phyloP scores from a whole-genome alignment of 768 basidiomycete species.

The Saitozyma sp. region DNA sequence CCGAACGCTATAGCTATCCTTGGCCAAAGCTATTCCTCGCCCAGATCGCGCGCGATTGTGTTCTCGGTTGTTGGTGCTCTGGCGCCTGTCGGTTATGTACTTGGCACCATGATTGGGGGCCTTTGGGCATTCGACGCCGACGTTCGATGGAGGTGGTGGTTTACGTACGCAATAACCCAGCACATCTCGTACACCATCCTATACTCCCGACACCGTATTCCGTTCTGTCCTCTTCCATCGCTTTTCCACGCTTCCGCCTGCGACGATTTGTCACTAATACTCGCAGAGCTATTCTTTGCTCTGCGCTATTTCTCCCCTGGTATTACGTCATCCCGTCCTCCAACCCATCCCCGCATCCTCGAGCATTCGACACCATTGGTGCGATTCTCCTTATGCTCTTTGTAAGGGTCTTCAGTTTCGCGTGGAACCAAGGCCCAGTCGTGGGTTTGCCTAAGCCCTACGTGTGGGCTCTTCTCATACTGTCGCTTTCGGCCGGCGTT shows the following conservation, averaged over 20 bases:
- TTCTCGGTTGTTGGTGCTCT: constrained; percentile 33
- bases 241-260: too few species aligned
- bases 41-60: constrained; percentile 19
- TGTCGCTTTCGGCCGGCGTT: constrained; percentile 12
- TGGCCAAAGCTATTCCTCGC: constrained; percentile 32
- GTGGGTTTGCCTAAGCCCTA: constrained; percentile 34
- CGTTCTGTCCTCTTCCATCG: too few species aligned
- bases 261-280: too few species aligned
- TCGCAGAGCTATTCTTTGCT: constrained; percentile 22
- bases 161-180: too few species aligned
- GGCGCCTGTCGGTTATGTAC: constrained; percentile 32
- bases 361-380: constrained; percentile 28
- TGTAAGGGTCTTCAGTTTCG: constrained; percentile 39
- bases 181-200: too few species aligned
- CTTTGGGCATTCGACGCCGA: constrained; percentile 21
- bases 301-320: constrained; percentile 17
- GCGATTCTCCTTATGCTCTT: constrained; percentile 22
- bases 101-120: constrained; percentile 25
- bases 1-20: constrained; percentile 37
- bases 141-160: too few species aligned
- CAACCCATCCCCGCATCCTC: background rate
- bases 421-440: constrained; percentile 37
- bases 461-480: constrained; percentile 28
- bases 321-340: constrained; percentile 12
- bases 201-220: too few species aligned